Base-by-base conservation (phyloP, 345 rosid species). In the Eucalyptus tenuipes region DNA sequence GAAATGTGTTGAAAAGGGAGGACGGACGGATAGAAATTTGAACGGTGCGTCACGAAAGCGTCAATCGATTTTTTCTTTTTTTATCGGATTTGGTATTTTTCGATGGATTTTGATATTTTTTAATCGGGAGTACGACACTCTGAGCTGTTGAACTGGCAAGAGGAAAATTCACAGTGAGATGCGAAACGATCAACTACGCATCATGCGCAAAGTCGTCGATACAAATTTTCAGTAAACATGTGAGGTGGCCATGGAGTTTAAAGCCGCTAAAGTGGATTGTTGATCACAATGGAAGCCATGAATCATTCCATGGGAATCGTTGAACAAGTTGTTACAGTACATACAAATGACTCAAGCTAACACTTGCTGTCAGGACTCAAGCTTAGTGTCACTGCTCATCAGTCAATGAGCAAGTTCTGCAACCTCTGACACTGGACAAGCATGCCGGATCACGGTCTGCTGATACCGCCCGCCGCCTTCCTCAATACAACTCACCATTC, bases 401-500 rank as follows among this genome's bases (percentile, higher is more conserved):
- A 45, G 87, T 57, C 48, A 59, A 85, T 88, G 85, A 88, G 89
- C 80, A 27, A 37, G 49, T 13, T 88, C 1, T 14, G 25, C 22
- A 9, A 13, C 87, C 55, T 29, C 66, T 17, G 33, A 40, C 45
- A 5, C 85, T 61, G 49, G n/a, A 88, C 47, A 40, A 33, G 81
- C 47, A 40, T 40, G 47, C 47, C 47, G 84, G 84, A 29, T 49
- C 49, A 37, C 18, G 3, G 25, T 61, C 88, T 12, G 55, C 53
- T 3, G 14, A 52, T 17, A 37, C 82, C 8, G 84, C 47, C 61
- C 2, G 4, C 57, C 10, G 0, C 57, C 47, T 75, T 75, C 47
- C 84, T 75, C 84, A 75, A 12, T 22, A 40, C 84, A 75, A 40
- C 45, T 80, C 81, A 90, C 84, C 93, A 91, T 96, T 96, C 88